Evolutionary conservation across 441 rosid species (phyloP).

Genomic region (Flueggea neowawraea): DNA sequence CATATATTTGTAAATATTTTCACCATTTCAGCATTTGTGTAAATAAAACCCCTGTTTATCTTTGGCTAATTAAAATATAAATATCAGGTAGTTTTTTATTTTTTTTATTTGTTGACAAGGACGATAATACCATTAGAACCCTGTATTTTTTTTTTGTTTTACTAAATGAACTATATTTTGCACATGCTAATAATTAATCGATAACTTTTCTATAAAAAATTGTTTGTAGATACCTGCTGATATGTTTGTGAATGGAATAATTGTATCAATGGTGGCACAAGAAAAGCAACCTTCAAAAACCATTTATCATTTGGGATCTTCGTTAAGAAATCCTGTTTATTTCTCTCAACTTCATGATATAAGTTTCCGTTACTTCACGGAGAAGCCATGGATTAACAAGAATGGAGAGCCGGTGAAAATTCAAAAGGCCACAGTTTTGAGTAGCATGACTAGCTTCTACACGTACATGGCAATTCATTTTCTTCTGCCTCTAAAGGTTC

Average conservation of each 20-base stretch:
- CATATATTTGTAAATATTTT: no score
- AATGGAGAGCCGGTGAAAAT: slow-evolving; percentile 57
- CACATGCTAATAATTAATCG: no score
- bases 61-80: no score
- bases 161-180: neutral
- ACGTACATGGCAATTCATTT: slow-evolving; percentile 61
- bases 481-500: slow-evolving; percentile 58
- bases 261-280: slow-evolving; percentile 50
- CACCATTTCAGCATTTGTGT: no score
- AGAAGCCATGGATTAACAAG: slow-evolving; percentile 63
- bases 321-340: slow-evolving; percentile 43
- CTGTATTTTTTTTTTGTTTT: no score
- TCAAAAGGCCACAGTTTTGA: slow-evolving; percentile 28
- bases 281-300: slow-evolving; percentile 18
- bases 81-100: no score
- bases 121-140: no score
- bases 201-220: neutral
- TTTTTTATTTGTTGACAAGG: no score
- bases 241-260: slow-evolving; percentile 74
- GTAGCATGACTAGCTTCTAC: slow-evolving; percentile 57
- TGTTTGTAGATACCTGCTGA: slow-evolving; percentile 66
- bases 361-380: slow-evolving; percentile 43
- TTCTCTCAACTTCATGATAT: slow-evolving; percentile 34
- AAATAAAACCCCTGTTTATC: no score
- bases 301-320: slow-evolving; percentile 76